Conservation (phyloP, 129 eudicot species). For the Artemisia tridentata region DNA sequence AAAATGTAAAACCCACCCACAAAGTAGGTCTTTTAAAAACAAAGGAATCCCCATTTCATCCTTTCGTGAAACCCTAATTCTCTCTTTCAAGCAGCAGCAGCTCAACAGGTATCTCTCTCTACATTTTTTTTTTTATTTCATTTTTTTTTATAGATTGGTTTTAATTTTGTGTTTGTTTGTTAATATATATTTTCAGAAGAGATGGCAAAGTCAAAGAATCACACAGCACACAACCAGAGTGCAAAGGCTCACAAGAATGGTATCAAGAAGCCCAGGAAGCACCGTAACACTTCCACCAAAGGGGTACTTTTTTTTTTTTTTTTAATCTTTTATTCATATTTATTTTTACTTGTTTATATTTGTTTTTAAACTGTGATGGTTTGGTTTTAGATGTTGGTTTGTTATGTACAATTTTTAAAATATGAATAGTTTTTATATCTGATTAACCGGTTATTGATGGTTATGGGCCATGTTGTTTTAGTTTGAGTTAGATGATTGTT, state of each 20-base stretch:
- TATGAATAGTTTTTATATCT: no score
- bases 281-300: slow-evolving; percentile 76
- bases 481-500: no score
- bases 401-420: no score
- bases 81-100: slow-evolving; percentile 6
- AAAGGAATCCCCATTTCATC: neutral
- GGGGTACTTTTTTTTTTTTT: slow-evolving; percentile 43
- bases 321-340: neutral
- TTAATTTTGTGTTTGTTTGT: no score
- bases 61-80: slow-evolving; percentile 24
- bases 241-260: slow-evolving; percentile 78
- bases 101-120: slow-evolving; percentile 21
- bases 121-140: neutral
- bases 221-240: slow-evolving; percentile 79
- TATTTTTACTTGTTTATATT: neutral
- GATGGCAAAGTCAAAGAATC: slow-evolving; percentile 77
- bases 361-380: neutral
- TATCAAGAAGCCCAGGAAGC: slow-evolving; percentile 80
- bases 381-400: no score
- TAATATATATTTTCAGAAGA: neutral
- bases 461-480: neutral
- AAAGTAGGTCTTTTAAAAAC: slow-evolving; percentile 9
- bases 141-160: neutral
- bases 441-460: no score
- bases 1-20: no score